Conservation (phyloP, 2,329 filamentous ascomycete genomes). For the Xylariaceae sp. region DNA sequence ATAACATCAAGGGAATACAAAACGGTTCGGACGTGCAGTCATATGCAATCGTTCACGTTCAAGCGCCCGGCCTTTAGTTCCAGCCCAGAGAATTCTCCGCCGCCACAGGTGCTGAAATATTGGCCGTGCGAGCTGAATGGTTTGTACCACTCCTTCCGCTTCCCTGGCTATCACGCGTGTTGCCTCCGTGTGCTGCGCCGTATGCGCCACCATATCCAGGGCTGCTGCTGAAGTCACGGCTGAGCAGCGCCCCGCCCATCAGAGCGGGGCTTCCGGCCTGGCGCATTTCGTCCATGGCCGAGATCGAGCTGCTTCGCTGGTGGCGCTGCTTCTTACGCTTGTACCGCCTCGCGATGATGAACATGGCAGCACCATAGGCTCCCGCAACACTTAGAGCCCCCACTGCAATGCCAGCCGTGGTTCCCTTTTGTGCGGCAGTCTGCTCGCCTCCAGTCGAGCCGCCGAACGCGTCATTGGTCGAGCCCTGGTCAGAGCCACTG, state of each 20-base stretch:
- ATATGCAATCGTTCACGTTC: slow-evolving; percentile 23
- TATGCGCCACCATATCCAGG: slow-evolving; percentile 34
- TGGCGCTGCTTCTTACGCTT: slow-evolving; percentile 77
- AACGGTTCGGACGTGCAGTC: slow-evolving; percentile 30
- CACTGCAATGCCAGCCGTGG: slow-evolving; percentile 64
- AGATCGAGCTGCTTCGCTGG: slow-evolving; percentile 69
- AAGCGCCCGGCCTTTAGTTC: slow-evolving; percentile 74
- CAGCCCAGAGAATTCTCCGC: slow-evolving; percentile 93
- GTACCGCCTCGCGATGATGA: slow-evolving; percentile 84
- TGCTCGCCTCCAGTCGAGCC: slow-evolving; percentile 33
- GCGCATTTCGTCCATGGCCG: slow-evolving; percentile 50
- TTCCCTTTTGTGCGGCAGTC: slow-evolving; percentile 54
- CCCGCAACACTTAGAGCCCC: slow-evolving; percentile 73
- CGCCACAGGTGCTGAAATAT: slow-evolving; percentile 85
- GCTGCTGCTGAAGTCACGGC: slow-evolving; percentile 45
- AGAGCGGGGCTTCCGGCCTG: slow-evolving; percentile 53
- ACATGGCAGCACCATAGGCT: slow-evolving; percentile 92
- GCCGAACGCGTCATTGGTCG: slow-evolving; percentile 38
- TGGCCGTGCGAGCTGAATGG: slow-evolving; percentile 51
- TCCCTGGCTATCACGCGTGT: slow-evolving; percentile 52
- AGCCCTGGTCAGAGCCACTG: slow-evolving; percentile 34
- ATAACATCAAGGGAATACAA: slow-evolving; percentile 14
- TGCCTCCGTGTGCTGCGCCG: slow-evolving; percentile 40
- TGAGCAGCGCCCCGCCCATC: slow-evolving; percentile 64
- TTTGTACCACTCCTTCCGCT: slow-evolving; percentile 56